Conservation (phyloP, 257 asterid genomes). For the Rauvolfia tetraphylla region DNA sequence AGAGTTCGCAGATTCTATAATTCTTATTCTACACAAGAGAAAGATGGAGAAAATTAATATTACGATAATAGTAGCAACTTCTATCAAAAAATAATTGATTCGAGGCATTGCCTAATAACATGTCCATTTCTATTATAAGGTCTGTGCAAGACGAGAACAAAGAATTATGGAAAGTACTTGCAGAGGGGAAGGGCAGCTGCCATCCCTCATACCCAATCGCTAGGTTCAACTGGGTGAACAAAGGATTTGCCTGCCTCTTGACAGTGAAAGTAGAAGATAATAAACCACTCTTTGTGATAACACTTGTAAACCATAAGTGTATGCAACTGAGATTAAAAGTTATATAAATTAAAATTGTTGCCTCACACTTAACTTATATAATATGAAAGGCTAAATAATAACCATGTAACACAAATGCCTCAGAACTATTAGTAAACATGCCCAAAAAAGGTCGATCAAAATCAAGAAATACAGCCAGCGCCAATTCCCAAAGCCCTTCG, state of each 20-base stretch:
- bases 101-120: background rate
- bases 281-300: background rate
- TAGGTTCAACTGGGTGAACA: background rate
- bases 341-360: background rate
- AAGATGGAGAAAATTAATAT: background rate
- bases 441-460: background rate
- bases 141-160: background rate
- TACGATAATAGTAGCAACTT: background rate
- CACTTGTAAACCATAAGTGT: background rate
- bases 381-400: background rate
- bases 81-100: background rate
- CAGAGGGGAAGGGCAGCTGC: background rate
- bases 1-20: constrained; percentile 68
- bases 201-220: background rate
- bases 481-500: background rate
- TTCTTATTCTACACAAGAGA: constrained; percentile 63
- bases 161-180: background rate
- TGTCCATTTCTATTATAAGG: background rate
- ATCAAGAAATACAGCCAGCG: background rate
- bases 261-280: background rate
- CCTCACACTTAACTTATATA: background rate
- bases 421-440: background rate
- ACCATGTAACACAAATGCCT: background rate
- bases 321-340: background rate
- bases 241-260: background rate